These are phyloP conservation scores for Dentipellis fragilis DNA, from an alignment of 768 basidiomycete genomes.

Conservation along the genomic window DNA sequence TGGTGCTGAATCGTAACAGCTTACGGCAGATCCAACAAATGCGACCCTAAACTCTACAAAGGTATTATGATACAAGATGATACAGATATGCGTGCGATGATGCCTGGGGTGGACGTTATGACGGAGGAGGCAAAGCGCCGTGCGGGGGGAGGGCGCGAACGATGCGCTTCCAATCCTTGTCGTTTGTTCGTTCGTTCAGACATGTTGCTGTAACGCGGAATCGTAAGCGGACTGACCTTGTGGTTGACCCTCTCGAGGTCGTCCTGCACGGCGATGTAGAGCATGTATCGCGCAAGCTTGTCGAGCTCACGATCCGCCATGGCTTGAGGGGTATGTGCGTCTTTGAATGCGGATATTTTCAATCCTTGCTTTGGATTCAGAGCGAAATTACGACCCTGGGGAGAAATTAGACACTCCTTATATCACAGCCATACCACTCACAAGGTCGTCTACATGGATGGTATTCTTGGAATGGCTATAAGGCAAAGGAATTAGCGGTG, in stretches of 20 bases:
- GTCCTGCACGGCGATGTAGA: constrained; percentile 45
- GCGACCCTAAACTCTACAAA: neutral
- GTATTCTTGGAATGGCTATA: constrained; percentile 59
- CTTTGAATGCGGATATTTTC: constrained; percentile 75
- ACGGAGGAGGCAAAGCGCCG: neutral
- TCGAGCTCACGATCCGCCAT: constrained; percentile 60
- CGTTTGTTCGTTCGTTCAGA: neutral
- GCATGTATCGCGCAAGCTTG: constrained; percentile 54
- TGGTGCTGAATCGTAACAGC: too few species aligned
- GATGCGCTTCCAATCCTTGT: constrained; percentile 26
- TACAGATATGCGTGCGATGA: neutral
- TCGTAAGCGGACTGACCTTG: constrained; percentile 34
- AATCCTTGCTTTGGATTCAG: constrained; percentile 78
- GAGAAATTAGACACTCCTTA: neutral
- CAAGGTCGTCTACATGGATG: constrained; percentile 82
- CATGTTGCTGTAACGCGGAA: neutral
- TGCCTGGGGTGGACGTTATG: neutral
- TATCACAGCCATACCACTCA: constrained; percentile 19
- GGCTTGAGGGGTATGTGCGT: constrained; percentile 57
- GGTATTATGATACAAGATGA: neutral
- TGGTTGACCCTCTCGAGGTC: constrained; percentile 63
- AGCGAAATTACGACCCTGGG: constrained; percentile 61
- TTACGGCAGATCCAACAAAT: neutral
- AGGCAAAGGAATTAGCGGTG: neutral
- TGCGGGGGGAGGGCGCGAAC: constrained; percentile 17